Evolutionary conservation across 140 eudicot species (phyloP), one percentile per base, ranked within the genome.

Genomic region (Bidens hawaiensis): DNA sequence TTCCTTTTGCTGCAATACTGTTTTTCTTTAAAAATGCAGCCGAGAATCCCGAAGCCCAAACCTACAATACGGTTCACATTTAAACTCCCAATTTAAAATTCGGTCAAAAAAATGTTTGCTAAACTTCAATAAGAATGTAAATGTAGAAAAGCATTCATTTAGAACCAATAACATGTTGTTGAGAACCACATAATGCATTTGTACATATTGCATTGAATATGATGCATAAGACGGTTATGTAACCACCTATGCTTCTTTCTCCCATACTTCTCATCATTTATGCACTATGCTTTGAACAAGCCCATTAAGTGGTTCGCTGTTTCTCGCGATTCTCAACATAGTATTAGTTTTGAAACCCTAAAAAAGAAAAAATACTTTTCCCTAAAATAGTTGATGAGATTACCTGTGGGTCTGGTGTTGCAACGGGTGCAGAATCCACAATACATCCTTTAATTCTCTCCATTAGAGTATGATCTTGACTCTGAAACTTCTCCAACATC

Each of bases 31-130:
- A 19, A 49, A 91, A n/a, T n/a, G n/a, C n/a, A n/a, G n/a, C n/a
- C n/a, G n/a, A n/a, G n/a, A n/a, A n/a, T n/a, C n/a, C n/a, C 82
- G 95, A 84, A 36, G 98, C 98, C 94, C 94, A 91, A 17, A 91
- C 96, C 97, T 88, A 15, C 36, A 65, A 57, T 2, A 31, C 16
- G 55, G 56, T 49, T 21, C n/a, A 49, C 28, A 19, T 21, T n/a
- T 19, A 19, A 49, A 49, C 56, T 3, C 5, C 12, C 8, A 10
- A 9, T 22, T 21, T 26, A 19, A 47, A 43, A 9, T 47, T 47
- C 26, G 13, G 5, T 18, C n/a, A 19, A 1, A 19, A 2, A n/a
- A 9, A 19, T 47, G 13, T 47, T 47, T 3, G 4, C 26, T 1
- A 4, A 17, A 47, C 54, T 1, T 21, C 14, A 0, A 25, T 53